A percentile compares a stretch with the other conserved stretches of the same genome.
Evolutionary conservation across 2,329 filamentous ascomycete genomes (phyloP).

Genomic region (Monilinia fructigena): DNA sequence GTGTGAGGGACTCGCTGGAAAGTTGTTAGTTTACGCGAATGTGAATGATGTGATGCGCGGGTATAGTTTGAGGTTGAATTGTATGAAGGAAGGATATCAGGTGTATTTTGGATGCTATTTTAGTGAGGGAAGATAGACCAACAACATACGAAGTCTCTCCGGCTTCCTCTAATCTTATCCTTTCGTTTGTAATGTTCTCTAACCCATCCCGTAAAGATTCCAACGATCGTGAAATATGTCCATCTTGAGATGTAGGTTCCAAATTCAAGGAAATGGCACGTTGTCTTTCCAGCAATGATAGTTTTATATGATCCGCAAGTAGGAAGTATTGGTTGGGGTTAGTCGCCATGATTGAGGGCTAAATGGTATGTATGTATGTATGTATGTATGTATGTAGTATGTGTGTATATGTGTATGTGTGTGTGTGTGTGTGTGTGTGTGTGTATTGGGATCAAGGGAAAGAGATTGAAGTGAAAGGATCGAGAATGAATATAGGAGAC

Average conservation of each 20-base stretch:
- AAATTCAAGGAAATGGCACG: conserved; percentile 79
- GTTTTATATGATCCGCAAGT: conserved; percentile 93
- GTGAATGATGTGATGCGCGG: conserved; percentile 9
- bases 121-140: not conserved
- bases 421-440: too few species aligned
- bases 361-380: too few species aligned
- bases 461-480: not conserved
- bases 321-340: conserved; percentile 79
- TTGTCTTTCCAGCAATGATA: conserved; percentile 88
- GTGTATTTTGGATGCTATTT: not conserved
- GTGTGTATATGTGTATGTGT: too few species aligned
- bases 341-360: conserved; percentile 45
- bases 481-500: not conserved
- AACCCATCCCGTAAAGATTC: conserved; percentile 84
- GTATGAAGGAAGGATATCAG: not conserved
- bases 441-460: not conserved
- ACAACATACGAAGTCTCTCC: conserved; percentile 61
- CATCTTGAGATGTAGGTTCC: conserved; percentile 70
- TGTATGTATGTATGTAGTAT: too few species aligned
- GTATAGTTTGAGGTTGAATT: not conserved
- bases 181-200: conserved; percentile 63
- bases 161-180: conserved; percentile 60
- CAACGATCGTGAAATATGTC: conserved; percentile 82
- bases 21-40: conserved; percentile 17
- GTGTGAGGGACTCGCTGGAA: conserved; percentile 44